phyloP scores from a whole-genome alignment of 1,284 basidiomycete genomes.

The Earliella scabrosa region DNA sequence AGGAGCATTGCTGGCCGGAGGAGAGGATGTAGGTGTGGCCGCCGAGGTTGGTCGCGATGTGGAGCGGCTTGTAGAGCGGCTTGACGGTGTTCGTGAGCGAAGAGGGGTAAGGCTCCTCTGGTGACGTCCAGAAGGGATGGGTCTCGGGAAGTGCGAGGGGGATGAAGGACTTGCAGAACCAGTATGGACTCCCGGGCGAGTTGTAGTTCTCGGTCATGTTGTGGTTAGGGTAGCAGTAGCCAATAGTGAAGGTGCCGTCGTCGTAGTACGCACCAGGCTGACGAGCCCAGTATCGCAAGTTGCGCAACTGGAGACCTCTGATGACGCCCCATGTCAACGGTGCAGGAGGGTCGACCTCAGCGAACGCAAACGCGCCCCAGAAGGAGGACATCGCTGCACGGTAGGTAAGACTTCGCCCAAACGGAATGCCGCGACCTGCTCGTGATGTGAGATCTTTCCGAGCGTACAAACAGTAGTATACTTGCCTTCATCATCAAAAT shows the following conservation, averaged over 20 bases:
- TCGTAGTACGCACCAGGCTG: slow-evolving; percentile 63
- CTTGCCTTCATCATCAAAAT: slow-evolving; percentile 70
- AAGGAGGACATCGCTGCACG: slow-evolving; percentile 81
- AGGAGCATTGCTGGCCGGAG: slow-evolving; percentile 80
- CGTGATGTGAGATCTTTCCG: neutral
- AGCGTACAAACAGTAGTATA: too few relatives aligned
- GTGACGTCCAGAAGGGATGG: slow-evolving; percentile 73
- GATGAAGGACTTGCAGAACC: slow-evolving; percentile 82
- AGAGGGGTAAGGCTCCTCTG: slow-evolving; percentile 65
- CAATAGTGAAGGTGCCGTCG: slow-evolving; percentile 76
- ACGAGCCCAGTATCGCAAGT: slow-evolving; percentile 72
- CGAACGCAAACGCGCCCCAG: slow-evolving; percentile 76
- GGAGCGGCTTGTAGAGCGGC: slow-evolving; percentile 62
- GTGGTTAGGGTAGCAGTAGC: slow-evolving; percentile 74
- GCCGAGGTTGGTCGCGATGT: slow-evolving; percentile 66
- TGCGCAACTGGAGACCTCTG: slow-evolving; percentile 75
- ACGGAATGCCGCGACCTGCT: slow-evolving; percentile 75
- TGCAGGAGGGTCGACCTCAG: slow-evolving; percentile 67
- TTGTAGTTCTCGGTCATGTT: slow-evolving; percentile 84
- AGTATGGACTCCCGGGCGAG: slow-evolving; percentile 81
- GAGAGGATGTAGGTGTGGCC: slow-evolving; percentile 76
- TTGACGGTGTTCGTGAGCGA: slow-evolving; percentile 49
- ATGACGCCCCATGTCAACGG: slow-evolving; percentile 77
- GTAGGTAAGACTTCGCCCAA: slow-evolving; percentile 78
- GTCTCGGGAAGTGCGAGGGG: slow-evolving; percentile 63